phyloP scores from a whole-genome alignment of 2,329 filamentous ascomycete species.

The Paraphoma sp. region DNA sequence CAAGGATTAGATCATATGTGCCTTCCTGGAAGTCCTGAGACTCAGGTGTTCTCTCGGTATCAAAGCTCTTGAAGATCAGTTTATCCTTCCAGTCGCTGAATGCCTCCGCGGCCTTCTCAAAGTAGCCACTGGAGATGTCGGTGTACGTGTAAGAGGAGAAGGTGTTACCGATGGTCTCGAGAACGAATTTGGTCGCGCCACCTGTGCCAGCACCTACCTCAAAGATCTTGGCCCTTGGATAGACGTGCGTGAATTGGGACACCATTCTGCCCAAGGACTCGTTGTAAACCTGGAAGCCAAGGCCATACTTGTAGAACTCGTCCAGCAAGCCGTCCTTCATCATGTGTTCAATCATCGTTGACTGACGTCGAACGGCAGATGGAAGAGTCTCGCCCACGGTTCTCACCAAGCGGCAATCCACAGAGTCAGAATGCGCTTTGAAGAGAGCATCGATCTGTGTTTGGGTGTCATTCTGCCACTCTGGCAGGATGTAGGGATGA shows the following conservation, averaged over 20 bases:
- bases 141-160: constrained; percentile 15
- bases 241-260: constrained; percentile 4
- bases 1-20: constrained; percentile 25
- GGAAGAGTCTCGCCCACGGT: no score
- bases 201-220: constrained; percentile 8
- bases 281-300: background rate
- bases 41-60: constrained; percentile 3
- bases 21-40: constrained; percentile 14
- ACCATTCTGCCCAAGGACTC: background rate
- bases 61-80: constrained; percentile 11
- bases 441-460: no score
- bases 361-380: background rate
- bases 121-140: constrained; percentile 13
- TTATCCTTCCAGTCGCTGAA: constrained; percentile 4
- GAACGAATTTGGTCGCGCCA: constrained; percentile 6
- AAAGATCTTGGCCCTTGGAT: constrained; percentile 9
- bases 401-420: no score
- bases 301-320: constrained; percentile 3
- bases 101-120: background rate
- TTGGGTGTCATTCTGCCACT: background rate
- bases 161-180: background rate
- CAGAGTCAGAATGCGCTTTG: no score
- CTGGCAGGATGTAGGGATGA: background rate
- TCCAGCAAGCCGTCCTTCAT: constrained; percentile 6
- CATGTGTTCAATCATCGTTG: background rate